A percentile compares a stretch with the other conserved stretches of the same genome.
Evolutionary conservation across 495 filamentous ascomycete genomes (phyloP).

Genomic region (Delitschia confertaspora): DNA sequence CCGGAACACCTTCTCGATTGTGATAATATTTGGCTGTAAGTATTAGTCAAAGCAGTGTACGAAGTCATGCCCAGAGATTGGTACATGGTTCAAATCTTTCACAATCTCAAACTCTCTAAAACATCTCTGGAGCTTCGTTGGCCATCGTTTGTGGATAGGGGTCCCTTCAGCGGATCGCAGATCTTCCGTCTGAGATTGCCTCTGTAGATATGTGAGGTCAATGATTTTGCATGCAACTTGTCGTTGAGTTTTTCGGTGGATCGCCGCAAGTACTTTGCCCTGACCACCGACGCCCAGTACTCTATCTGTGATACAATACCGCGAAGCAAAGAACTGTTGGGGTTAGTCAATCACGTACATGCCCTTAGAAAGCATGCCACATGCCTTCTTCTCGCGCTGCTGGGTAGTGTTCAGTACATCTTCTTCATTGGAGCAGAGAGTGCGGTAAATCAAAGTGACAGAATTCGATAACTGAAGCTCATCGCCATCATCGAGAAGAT

Average conservation of each 20-base stretch:
- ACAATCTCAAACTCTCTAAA: conserved; percentile 35
- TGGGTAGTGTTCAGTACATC: conserved; percentile 10
- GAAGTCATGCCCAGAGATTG: conserved; percentile 1
- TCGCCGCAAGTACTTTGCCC: conserved; percentile 32
- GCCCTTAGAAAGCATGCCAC: not conserved
- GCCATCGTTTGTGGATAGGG: conserved; percentile 8
- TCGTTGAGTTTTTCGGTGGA: conserved; percentile 26
- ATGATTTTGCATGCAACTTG: conserved; percentile 40
- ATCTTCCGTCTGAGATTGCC: not conserved
- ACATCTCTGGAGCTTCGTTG: conserved; percentile 16
- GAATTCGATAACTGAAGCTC: conserved; percentile 23
- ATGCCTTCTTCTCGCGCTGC: conserved; percentile 22
- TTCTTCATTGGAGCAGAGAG: not conserved
- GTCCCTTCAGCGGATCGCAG: not conserved
- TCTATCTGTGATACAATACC: conserved; percentile 30
- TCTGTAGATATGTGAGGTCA: conserved; percentile 16
- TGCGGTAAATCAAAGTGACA: conserved; percentile 12
- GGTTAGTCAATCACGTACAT: conserved; percentile 2
- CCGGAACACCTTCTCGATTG: conserved; percentile 37
- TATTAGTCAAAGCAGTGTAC: not conserved
- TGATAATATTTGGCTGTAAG: conserved; percentile 43
- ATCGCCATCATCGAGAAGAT: conserved; percentile 34
- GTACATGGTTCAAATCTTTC: conserved; percentile 36
- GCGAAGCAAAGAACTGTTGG: conserved; percentile 24
- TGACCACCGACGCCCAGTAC: conserved; percentile 33